Conservation (phyloP, 2,329 filamentous ascomycete genomes). For the Alternaria metachromatica region DNA sequence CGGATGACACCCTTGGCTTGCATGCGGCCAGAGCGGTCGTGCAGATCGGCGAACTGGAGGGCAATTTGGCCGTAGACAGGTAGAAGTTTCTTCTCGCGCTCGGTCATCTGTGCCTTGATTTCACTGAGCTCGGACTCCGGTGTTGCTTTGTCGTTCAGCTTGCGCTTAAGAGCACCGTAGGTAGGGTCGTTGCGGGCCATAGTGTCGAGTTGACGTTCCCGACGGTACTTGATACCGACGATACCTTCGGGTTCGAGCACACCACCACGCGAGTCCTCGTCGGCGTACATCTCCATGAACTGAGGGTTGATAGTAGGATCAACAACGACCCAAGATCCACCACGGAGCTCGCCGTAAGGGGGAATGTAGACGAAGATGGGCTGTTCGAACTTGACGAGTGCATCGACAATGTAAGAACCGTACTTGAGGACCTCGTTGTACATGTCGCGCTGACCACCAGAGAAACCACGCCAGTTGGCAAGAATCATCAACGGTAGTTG, state of each 20-base stretch:
- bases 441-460: slow-evolving; percentile 98
- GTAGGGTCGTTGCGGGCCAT: slow-evolving; percentile 91
- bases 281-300: slow-evolving; percentile 99
- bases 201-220: slow-evolving; percentile 94
- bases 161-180: slow-evolving; percentile 84
- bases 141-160: slow-evolving; percentile 71
- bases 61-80: slow-evolving; percentile 95
- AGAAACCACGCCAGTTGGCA: slow-evolving; percentile 99
- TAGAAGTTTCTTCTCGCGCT: slow-evolving; percentile 85
- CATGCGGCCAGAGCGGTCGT: slow-evolving; percentile 97
- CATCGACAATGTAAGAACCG: slow-evolving; percentile 98
- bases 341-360: slow-evolving; percentile 93
- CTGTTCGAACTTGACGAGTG: slow-evolving; percentile 97
- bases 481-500: slow-evolving; percentile 98
- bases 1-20: slow-evolving; percentile 96
- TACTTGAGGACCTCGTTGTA: slow-evolving; percentile 99
- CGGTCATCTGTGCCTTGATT: slow-evolving; percentile 83
- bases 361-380: slow-evolving; percentile 99
- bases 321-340: slow-evolving; percentile 98
- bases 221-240: slow-evolving; percentile 97
- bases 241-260: slow-evolving; percentile 98
- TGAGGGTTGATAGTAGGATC: slow-evolving; percentile 97
- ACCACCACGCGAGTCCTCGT: slow-evolving; percentile 92
- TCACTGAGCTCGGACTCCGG: slow-evolving; percentile 75
- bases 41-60: slow-evolving; percentile 95